Base-by-base conservation (phyloP, 2,329 filamentous ascomycete genomes). In the Fusarium transvaalense region DNA sequence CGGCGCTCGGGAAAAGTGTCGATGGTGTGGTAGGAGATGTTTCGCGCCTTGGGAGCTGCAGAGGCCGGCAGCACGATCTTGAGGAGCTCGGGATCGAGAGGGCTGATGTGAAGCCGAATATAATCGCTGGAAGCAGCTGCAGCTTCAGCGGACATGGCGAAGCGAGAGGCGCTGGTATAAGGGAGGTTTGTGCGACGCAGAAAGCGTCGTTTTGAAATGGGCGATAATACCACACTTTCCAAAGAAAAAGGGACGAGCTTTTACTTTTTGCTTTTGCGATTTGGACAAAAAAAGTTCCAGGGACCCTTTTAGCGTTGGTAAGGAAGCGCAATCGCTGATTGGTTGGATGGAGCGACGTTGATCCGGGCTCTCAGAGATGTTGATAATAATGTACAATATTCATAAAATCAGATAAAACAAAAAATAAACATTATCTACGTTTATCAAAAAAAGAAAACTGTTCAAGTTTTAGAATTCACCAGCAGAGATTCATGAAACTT, bases 1-100 rank as follows among this genome's bases (percentile, higher is more conserved):
- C 88, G 90, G 76, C 89, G 91, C 70, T 99, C 96, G 15, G 95
- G 95, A 68, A 97, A 97, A 1, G 94, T 94, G 76, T 93, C 88
- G 70, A 97, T 82, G 7, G 84, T 84, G 79, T 98, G 95, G 80
- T 91, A 97, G n/a, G 94, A 97, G 53, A 97, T 87, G 76, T 94
- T 92, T 64, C 89, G 88, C 21, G 92, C 93, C 83, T 82, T 15
- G 88, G 84, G 35, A 89, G 86, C 69, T 15, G 92, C 76, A 1
- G 90, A 86, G 1, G 90, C 83, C 23, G 92, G 89, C 47, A 99
- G 79, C 62, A 97, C 87, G 48, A 91, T 84, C 57, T 87, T 85
- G 58, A 96, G 83, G 19, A 98, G 86, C 10, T 91, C 88, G 38
- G 91, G 83, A 74, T 90, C 93, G 71, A 99, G 86, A 47, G 96